A percentile compares a stretch with the other conserved stretches of the same genome.
Evolutionary conservation across 768 basidiomycete species (phyloP).

Genomic region (Leccinum imitatum): DNA sequence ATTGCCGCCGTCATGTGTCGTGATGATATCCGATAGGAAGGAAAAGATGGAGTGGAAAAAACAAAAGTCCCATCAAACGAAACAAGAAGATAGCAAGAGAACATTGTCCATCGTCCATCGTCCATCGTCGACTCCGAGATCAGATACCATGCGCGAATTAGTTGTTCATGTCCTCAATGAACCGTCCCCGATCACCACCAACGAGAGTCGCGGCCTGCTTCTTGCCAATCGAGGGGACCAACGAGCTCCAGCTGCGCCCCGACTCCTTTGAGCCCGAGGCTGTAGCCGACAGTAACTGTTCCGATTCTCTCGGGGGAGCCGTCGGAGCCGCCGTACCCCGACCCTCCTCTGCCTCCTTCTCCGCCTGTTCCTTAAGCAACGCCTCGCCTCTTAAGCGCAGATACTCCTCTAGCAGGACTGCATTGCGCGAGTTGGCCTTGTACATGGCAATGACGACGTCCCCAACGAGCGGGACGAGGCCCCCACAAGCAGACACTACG

Average conservation of each 20-base stretch:
- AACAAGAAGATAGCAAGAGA: neutral
- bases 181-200: slow-evolving; percentile 10
- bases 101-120: neutral
- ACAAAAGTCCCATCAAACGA: neutral
- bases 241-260: slow-evolving; percentile 22
- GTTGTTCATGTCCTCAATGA: neutral
- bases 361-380: slow-evolving; percentile 52
- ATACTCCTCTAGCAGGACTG: slow-evolving; percentile 81
- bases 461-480: slow-evolving; percentile 70
- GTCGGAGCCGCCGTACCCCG: slow-evolving; percentile 8
- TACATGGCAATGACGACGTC: slow-evolving; percentile 74
- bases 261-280: slow-evolving; percentile 44
- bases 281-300: slow-evolving; percentile 55
- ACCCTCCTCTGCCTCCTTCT: slow-evolving; percentile 24
- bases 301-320: slow-evolving; percentile 35
- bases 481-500: slow-evolving; percentile 61
- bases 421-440: slow-evolving; percentile 91
- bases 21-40: neutral
- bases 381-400: slow-evolving; percentile 76
- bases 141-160: neutral
- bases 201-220: slow-evolving; percentile 8
- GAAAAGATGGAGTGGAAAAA: neutral
- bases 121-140: neutral
- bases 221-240: slow-evolving; percentile 6
- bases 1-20: neutral